Evolutionary conservation across 2,329 filamentous ascomycete genomes (phyloP), one percentile per base, ranked within the genome.

Genomic region (Fusarium coffeatum): DNA sequence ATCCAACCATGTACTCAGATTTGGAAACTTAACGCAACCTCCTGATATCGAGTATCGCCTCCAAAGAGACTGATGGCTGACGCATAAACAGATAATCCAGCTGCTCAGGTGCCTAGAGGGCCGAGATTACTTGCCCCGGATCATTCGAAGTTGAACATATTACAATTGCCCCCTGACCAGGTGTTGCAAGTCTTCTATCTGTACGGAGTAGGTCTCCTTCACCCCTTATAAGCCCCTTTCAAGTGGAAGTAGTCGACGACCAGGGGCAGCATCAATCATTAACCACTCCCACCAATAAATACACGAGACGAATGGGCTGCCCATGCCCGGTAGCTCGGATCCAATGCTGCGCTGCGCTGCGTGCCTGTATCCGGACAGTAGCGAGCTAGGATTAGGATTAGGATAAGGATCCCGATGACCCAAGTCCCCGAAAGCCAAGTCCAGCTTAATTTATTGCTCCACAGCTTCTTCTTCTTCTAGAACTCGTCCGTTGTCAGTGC

Each of bases 111-210:
- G 72, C 68, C 59, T 70, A 58, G 55, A 68, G 20, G 42, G 37
- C 70, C 68, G 70, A 74, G 59, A 74, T 74, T 74, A 61, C 70
- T 63, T 43, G 51, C 53, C 61, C 68, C 66, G 57, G 55, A 73
- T 63, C 72, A 73, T 73, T 64, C 60, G 59, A 68, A 70, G 64
- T 61, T 68, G 61, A 63, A 41, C 22, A 48, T 51, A 34, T 60
- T 25, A 59, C 47, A 46, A 40, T 20, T 18, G 32, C 30, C 49
- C 55, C 57, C 55, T 53, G 53, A 57, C 69, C 58, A 46, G 65
- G 62, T 50, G 34, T n/a, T 37, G 16, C 55, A 25, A 37, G 42
- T 67, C 43, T 49, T 37, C 34, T 37, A 37, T 37, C 16, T n/a
- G 18, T 37, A 30, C 28, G 28, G 28, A 30, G 28, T 20, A 43